phyloP scores from a whole-genome alignment of 1,284 basidiomycete genomes.

The Trametes sp. region DNA sequence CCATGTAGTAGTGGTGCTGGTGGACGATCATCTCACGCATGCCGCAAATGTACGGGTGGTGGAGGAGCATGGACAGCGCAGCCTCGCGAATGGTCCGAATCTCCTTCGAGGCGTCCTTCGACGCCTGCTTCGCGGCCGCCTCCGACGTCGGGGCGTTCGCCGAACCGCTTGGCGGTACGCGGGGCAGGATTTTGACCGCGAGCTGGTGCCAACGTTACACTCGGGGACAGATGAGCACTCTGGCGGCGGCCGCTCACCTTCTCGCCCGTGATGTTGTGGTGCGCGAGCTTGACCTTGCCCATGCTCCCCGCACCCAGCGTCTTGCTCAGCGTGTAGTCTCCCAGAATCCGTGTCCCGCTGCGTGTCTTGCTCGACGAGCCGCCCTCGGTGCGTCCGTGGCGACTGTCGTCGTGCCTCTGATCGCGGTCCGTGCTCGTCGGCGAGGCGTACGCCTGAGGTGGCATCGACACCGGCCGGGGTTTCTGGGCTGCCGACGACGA shows the following conservation, averaged over 20 bases:
- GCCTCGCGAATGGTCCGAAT: slow-evolving; percentile 96
- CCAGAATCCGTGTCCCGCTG: slow-evolving; percentile 73
- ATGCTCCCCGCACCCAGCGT: slow-evolving; percentile 98
- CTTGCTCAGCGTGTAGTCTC: slow-evolving; percentile 97
- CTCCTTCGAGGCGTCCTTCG: slow-evolving; percentile 96
- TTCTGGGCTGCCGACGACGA: slow-evolving; percentile 43
- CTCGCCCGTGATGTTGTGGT: slow-evolving; percentile 89
- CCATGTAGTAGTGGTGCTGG: slow-evolving; percentile 99
- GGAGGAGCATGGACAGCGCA: slow-evolving; percentile 90
- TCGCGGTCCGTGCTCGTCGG: slow-evolving; percentile 40
- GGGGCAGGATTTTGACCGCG: slow-evolving; percentile 98
- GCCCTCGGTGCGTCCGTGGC: slow-evolving; percentile 41
- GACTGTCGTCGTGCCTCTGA: slow-evolving; percentile 41
- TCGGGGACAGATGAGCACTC: slow-evolving; percentile 1
- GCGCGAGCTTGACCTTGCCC: slow-evolving; percentile 98
- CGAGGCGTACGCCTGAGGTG: slow-evolving; percentile 58
- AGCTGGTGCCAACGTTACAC: slow-evolving; percentile 58
- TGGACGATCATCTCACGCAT: slow-evolving; percentile 99
- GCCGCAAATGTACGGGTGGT: slow-evolving; percentile 98
- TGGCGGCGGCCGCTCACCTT: slow-evolving; percentile 65
- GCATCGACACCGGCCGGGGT: slow-evolving; percentile 74
- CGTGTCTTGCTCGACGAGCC: slow-evolving; percentile 44
- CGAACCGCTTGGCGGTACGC: slow-evolving; percentile 64
- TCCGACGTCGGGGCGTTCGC: slow-evolving; percentile 57
- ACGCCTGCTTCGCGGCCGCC: slow-evolving; percentile 79